Evolutionary conservation across 495 filamentous ascomycete genomes (phyloP).

Genomic region (Viridothelium virens): DNA sequence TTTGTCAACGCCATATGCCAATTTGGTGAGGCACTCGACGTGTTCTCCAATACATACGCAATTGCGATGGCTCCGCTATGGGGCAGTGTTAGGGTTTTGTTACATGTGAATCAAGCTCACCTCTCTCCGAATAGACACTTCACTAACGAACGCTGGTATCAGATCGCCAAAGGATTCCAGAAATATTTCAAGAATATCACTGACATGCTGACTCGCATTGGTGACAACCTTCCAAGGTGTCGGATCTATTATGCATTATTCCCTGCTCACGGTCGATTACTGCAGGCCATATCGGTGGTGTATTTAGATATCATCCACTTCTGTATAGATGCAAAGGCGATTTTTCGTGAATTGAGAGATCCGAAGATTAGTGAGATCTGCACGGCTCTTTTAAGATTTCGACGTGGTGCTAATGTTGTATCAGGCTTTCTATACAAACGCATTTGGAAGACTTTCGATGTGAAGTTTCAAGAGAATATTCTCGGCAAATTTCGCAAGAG

Average conservation of each 20-base stretch:
- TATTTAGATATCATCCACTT: not conserved
- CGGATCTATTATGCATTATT: not conserved
- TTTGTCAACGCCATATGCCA: slow-evolving; percentile 4
- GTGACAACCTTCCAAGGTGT: not conserved
- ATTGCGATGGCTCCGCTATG: not conserved
- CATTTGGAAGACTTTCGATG: not conserved
- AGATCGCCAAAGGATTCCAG: slow-evolving; percentile 7
- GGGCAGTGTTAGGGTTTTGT: not conserved
- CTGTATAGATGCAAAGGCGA: slow-evolving; percentile 3
- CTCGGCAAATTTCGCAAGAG: not conserved
- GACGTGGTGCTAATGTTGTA: not conserved
- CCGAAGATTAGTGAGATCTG: not conserved
- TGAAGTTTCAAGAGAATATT: slow-evolving; percentile 6
- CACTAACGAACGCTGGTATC: not conserved
- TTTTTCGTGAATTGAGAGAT: not conserved
- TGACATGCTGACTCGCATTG: slow-evolving; percentile 1
- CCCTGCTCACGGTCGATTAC: not conserved
- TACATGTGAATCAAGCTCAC: not conserved
- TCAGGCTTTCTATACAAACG: not conserved
- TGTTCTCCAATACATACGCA: slow-evolving; percentile 2
- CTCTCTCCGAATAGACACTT: not conserved
- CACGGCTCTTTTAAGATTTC: not conserved
- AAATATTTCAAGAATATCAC: not conserved
- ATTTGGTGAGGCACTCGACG: slow-evolving; percentile 2
- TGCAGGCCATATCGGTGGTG: not conserved